phyloP scores from a whole-genome alignment of 495 filamentous ascomycete genomes.

The Cercophora samala region DNA sequence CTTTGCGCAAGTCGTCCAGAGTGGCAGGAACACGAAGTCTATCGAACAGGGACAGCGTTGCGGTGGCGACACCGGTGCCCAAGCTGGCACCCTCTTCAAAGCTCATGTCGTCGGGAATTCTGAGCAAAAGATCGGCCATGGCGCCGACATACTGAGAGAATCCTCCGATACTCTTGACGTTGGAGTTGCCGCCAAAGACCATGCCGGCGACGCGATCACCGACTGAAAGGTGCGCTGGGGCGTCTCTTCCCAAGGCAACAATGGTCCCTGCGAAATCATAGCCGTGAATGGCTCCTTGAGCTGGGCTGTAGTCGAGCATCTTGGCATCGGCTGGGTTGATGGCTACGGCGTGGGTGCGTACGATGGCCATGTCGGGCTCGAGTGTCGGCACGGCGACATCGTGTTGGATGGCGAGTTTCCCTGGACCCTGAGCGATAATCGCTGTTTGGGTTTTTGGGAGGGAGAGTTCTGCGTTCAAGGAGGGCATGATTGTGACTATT shows the following conservation, averaged over 20 bases:
- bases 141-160: slow-evolving; percentile 25
- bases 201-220: slow-evolving; percentile 46
- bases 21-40: background rate
- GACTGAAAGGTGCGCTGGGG: slow-evolving; percentile 25
- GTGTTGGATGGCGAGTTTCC: background rate
- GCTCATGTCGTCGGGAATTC: slow-evolving; percentile 43
- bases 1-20: background rate
- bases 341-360: too few relatives aligned
- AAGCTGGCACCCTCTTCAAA: slow-evolving; percentile 47
- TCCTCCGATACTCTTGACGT: slow-evolving; percentile 32
- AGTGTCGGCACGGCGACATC: slow-evolving; percentile 7
- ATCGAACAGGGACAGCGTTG: slow-evolving; percentile 29
- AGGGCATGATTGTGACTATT: background rate
- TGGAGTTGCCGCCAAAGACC: slow-evolving; percentile 23
- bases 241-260: slow-evolving; percentile 39
- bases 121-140: slow-evolving; percentile 26
- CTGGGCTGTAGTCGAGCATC: slow-evolving; percentile 35
- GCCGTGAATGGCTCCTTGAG: slow-evolving; percentile 30
- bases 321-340: slow-evolving; percentile 60
- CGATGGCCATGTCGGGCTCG: slow-evolving; percentile 9
- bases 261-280: slow-evolving; percentile 45
- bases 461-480: background rate
- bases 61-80: slow-evolving; percentile 37
- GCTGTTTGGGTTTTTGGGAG: slow-evolving; percentile 9
- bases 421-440: slow-evolving; percentile 3